Base-by-base conservation (phyloP, 805 yeast species). In the Torulaspora microellipsoides region DNA sequence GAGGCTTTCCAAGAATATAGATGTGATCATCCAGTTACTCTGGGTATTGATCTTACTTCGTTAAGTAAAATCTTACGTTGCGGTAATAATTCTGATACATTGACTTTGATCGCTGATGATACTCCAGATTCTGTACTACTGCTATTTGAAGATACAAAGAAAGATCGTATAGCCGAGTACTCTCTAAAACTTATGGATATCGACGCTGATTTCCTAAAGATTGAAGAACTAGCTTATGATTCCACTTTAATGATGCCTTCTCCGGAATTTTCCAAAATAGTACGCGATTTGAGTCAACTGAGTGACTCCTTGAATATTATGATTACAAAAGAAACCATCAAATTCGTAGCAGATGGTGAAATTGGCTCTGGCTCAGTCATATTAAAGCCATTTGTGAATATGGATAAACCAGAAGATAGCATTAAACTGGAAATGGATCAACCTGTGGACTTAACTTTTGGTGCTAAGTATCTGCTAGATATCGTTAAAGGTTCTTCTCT, bases 221-320 rank as follows among this genome's bases (percentile, higher is more conserved):
- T 93, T 63, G 98, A 95, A 56, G 98, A 89, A 56, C 82, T 90
- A 80, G 95, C 87, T 51, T 85, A 85, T 64, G 95, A 87, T 62
- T 80, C 93, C 31, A 81, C 85, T 49, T 75, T 93, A 56, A 80
- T 86, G 46, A 78, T 93, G 85, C 96, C 98, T 47, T 73, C 96
- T 17, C 57, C 76, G 20, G 98, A 91, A 59, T 88, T 93, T 68
- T 81, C 93, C 64, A 88, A 89, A 64, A 82, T 86, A 53, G 85
- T 88, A 42, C 80, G 95, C 58, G 98, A 93, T 65, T 76, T 93
- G 72, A 78, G 80, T 58, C 83, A 85, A 54, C 71, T 93, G 62
- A 80, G 91, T 59, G 99, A 93, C 67, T 83, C 96, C 31, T 75
- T 93, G 60, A 81, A 82, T 56, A 83, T 93, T 54, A 71, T 81